These are phyloP conservation scores for Microglena sp. DNA, from an alignment of 139 green algal genomes.

Conservation along the genomic window DNA sequence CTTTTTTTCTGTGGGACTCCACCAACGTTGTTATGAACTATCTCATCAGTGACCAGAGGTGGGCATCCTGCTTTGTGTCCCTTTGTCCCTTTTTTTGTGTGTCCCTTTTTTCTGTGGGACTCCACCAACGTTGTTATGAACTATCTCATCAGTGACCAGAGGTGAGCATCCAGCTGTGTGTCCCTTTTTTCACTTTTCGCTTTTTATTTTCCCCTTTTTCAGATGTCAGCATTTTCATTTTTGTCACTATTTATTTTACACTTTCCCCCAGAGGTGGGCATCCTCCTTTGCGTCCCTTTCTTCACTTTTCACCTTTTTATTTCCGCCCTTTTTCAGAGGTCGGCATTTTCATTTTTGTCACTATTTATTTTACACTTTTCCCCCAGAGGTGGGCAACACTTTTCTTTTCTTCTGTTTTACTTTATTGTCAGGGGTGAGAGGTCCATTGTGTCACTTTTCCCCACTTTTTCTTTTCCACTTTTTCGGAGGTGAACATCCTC, in stretches of 20 bases:
- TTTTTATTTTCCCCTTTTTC: too few species aligned
- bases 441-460: too few species aligned
- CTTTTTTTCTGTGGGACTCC: conserved; percentile 57
- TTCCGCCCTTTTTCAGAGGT: too few species aligned
- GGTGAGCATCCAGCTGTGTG: background rate
- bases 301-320: too few species aligned
- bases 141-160: conserved; percentile 38
- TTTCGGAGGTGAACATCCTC: too few species aligned
- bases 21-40: conserved; percentile 40
- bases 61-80: background rate
- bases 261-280: conserved; percentile 20
- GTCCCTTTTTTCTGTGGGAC: conserved; percentile 27
- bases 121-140: conserved; percentile 98
- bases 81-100: background rate
- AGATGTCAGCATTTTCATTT: too few species aligned
- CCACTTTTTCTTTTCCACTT: too few species aligned
- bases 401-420: too few species aligned
- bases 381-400: conserved; percentile 20
- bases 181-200: background rate
- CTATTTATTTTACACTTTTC: too few species aligned
- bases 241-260: too few species aligned
- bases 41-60: conserved; percentile 21
- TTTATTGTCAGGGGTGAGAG: too few species aligned
- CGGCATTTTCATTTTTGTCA: too few species aligned
- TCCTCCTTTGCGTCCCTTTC: background rate